Conservation (phyloP, 2,329 filamentous ascomycete species). For the Trichoderma cornu-damae region DNA sequence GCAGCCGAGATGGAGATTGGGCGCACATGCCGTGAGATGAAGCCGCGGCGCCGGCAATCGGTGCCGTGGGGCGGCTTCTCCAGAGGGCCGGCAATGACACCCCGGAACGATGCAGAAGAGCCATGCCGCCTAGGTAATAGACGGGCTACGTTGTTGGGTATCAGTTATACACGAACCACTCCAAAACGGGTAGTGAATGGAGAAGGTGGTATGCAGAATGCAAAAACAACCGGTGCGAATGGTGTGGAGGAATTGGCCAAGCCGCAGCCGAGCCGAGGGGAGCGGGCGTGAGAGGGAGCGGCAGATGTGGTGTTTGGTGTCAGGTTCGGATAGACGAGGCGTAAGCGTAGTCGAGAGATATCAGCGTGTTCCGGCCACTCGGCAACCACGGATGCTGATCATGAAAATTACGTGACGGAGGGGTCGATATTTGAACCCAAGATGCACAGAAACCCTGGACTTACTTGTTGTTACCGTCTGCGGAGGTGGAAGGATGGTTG, state of each 20-base stretch:
- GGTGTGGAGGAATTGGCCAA: conserved; percentile 7
- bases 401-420: background rate
- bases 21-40: conserved; percentile 8
- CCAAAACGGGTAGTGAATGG: too few species aligned
- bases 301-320: background rate
- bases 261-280: background rate
- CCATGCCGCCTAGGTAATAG: conserved; percentile 22
- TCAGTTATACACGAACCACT: too few species aligned
- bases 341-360: background rate
- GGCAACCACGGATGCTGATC: background rate
- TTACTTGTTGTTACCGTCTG: background rate
- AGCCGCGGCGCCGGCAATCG: conserved; percentile 14
- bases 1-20: conserved; percentile 4
- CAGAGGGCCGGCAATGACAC: conserved; percentile 25
- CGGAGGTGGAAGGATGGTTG: background rate
- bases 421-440: too few species aligned
- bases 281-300: background rate
- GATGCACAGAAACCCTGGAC: background rate
- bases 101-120: conserved; percentile 26
- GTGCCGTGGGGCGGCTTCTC: conserved; percentile 22
- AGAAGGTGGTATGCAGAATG: too few species aligned
- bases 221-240: background rate
- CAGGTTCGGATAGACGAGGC: background rate
- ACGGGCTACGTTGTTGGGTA: background rate
- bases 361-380: background rate